Conservation (phyloP, 2,329 filamentous ascomycete species). For the Stagonosporopsis tanaceti region DNA sequence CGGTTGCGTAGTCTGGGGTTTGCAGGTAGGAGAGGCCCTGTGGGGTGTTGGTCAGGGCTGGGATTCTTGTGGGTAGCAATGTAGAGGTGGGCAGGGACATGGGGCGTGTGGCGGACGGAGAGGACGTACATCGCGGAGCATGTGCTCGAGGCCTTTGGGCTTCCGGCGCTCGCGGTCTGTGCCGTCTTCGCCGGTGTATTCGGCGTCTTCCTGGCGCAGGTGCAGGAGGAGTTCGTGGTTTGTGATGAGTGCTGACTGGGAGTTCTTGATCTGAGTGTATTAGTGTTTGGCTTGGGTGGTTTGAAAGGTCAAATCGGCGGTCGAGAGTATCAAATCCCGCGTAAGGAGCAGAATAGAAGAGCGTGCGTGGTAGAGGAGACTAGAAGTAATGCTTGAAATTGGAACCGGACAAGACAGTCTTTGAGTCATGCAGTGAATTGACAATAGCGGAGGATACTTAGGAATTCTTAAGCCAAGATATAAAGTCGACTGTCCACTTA, state of each 20-base stretch:
- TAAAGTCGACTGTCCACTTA: constrained; percentile 9
- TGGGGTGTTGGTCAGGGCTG: background rate
- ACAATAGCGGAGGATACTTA: background rate
- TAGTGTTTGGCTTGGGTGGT: background rate
- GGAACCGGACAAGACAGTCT: background rate
- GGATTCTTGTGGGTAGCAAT: background rate
- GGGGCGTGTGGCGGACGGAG: background rate
- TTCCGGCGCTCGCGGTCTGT: constrained; percentile 35
- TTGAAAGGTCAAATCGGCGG: background rate
- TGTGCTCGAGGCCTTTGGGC: constrained; percentile 65
- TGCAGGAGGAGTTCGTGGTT: constrained; percentile 74
- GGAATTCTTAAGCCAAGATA: too few relatives aligned
- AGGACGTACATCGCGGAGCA: constrained; percentile 68
- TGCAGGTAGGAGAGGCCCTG: constrained; percentile 60
- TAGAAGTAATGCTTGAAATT: background rate
- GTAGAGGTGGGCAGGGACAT: background rate
- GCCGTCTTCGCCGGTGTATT: constrained; percentile 44
- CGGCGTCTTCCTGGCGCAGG: constrained; percentile 43
- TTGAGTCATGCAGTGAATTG: background rate
- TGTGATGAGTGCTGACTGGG: constrained; percentile 73
- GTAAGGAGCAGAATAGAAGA: background rate
- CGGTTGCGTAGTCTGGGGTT: constrained; percentile 36
- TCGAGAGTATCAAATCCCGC: too few relatives aligned
- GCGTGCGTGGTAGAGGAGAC: background rate
- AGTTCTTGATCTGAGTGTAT: constrained; percentile 68